Conservation (phyloP, 2,329 filamentous ascomycete genomes). For the Exophiala alcalophila region DNA sequence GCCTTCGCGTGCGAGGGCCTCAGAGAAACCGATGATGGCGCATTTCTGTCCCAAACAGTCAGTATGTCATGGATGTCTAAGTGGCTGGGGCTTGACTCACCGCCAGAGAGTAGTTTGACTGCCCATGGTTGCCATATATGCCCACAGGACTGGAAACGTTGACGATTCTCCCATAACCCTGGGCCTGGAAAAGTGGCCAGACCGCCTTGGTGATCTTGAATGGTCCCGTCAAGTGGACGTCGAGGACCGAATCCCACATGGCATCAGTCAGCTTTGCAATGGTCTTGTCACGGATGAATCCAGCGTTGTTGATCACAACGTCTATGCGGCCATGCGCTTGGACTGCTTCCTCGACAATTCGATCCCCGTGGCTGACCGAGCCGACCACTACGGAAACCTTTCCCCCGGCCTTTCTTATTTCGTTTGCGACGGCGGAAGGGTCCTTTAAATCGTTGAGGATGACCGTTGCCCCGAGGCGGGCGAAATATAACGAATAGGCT, state of each 20-base stretch:
- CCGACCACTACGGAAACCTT: background rate
- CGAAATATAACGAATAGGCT: constrained; percentile 81
- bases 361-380: constrained; percentile 72
- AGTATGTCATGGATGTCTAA: constrained; percentile 7
- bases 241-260: too few species aligned
- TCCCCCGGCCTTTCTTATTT: background rate
- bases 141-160: constrained; percentile 96
- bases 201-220: constrained; percentile 96
- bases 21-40: constrained; percentile 91
- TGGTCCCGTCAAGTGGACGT: too few species aligned
- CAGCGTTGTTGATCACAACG: too few species aligned
- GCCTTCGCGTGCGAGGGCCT: constrained; percentile 86
- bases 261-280: too few species aligned
- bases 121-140: constrained; percentile 98
- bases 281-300: too few species aligned
- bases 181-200: constrained; percentile 94
- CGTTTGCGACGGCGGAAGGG: constrained; percentile 46
- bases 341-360: too few species aligned
- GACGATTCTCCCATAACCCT: constrained; percentile 93
- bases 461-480: constrained; percentile 74
- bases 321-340: too few species aligned
- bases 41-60: constrained; percentile 59
- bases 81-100: constrained; percentile 48
- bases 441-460: constrained; percentile 95
- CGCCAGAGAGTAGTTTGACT: constrained; percentile 91